A percentile compares a stretch with the other conserved stretches of the same genome.
Evolutionary conservation across 352 stramenopile genomes (phyloP).

Genomic region (Phytophthora megakarya): DNA sequence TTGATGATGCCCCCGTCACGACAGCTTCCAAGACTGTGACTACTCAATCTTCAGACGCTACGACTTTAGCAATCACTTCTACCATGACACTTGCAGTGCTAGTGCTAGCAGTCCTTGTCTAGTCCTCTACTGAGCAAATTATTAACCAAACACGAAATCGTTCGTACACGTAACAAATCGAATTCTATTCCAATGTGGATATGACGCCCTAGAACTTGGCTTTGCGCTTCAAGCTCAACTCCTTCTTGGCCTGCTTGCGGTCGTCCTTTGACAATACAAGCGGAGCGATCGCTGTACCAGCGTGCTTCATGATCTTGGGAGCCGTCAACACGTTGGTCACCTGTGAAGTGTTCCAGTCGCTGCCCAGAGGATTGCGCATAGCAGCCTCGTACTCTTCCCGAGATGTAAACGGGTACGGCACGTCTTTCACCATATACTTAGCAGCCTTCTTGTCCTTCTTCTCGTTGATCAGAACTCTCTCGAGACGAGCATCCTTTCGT

Average conservation of each 20-base stretch:
- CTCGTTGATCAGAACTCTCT: slow-evolving; percentile 83
- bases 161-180: slow-evolving; percentile 35
- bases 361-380: slow-evolving; percentile 94
- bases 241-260: slow-evolving; percentile 82
- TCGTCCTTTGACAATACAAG: slow-evolving; percentile 89
- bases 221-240: slow-evolving; percentile 80
- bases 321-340: slow-evolving; percentile 92
- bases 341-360: slow-evolving; percentile 94
- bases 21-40: slow-evolving; percentile 23
- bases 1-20: slow-evolving; percentile 14
- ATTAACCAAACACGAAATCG: slow-evolving; percentile 17
- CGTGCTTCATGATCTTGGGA: slow-evolving; percentile 93
- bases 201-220: slow-evolving; percentile 65
- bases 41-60: slow-evolving; percentile 20
- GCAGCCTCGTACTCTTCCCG: slow-evolving; percentile 97
- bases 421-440: slow-evolving; percentile 85
- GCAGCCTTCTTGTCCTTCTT: slow-evolving; percentile 90
- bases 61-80: neutral
- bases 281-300: slow-evolving; percentile 94
- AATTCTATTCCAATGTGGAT: slow-evolving; percentile 37
- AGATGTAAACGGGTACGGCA: slow-evolving; percentile 98
- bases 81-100: slow-evolving; percentile 12
- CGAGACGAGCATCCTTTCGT: slow-evolving; percentile 76
- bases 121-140: slow-evolving; percentile 13
- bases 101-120: slow-evolving; percentile 12